phyloP scores from a whole-genome alignment of 169 alveolate genomes.

The Plasmodium gonderi region DNA sequence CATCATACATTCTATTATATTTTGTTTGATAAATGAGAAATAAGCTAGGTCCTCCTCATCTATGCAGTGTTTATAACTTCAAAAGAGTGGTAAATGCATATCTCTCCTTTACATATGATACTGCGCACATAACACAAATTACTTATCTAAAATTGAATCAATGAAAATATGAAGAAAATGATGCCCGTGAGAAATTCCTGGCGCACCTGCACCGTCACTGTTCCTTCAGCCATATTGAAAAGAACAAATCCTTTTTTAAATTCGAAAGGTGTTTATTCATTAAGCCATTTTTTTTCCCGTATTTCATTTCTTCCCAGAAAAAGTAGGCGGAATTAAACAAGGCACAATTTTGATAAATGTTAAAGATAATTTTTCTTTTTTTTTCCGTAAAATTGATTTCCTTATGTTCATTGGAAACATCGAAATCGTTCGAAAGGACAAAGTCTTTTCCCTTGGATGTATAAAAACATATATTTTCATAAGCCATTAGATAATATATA shows the following conservation, averaged over 20 bases:
- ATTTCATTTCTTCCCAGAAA: conserved; percentile 54
- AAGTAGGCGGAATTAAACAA: conserved; percentile 26
- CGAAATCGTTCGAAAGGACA: neutral
- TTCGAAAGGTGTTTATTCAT: conserved; percentile 20
- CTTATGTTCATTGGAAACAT: neutral
- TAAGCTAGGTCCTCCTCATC: neutral
- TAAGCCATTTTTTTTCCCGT: conserved; percentile 2
- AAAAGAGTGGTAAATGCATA: neutral
- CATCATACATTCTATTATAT: neutral
- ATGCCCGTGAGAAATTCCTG: neutral
- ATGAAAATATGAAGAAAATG: neutral
- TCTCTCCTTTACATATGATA: neutral
- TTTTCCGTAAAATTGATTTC: neutral
- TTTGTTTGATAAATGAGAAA: neutral
- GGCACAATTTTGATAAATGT: conserved; percentile 16
- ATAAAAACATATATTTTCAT: conserved; percentile 10
- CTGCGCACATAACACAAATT: neutral
- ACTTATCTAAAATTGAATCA: neutral
- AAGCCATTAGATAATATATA: conserved; percentile 39
- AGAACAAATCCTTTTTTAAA: conserved; percentile 22
- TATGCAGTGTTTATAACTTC: neutral
- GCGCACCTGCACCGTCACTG: neutral
- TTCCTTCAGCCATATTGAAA: conserved; percentile 18
- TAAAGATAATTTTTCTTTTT: conserved; percentile 46
- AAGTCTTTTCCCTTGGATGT: conserved; percentile 2